These are phyloP conservation scores for Cymbidium sinense DNA, from an alignment of 106 monocot genomes.

Conservation along the genomic window DNA sequence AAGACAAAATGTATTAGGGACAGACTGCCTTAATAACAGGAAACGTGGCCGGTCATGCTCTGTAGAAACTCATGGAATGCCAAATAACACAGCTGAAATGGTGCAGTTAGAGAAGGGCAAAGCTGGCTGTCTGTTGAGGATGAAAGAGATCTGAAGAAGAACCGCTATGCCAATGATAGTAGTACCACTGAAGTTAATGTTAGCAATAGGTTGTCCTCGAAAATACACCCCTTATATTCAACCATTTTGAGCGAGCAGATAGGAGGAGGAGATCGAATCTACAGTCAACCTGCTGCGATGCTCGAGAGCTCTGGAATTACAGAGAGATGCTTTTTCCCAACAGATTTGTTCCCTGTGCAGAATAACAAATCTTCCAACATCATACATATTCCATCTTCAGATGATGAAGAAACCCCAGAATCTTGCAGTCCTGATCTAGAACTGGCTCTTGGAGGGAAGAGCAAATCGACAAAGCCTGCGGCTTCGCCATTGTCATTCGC, in stretches of 20 bases:
- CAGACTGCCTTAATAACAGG: background rate
- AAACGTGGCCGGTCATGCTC: constrained; percentile 14
- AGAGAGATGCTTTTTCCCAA: constrained; percentile 40
- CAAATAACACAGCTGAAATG: constrained; percentile 8
- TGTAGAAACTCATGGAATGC: constrained; percentile 5
- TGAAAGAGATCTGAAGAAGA: constrained; percentile 28
- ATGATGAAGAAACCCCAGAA: constrained; percentile 28
- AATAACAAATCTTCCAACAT: constrained; percentile 3
- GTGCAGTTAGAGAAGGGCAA: background rate
- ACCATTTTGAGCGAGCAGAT: background rate
- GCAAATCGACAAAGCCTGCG: constrained; percentile 12
- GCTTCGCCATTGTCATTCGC: constrained; percentile 10
- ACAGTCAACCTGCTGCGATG: background rate
- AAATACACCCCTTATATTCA: constrained; percentile 29
- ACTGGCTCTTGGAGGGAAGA: constrained; percentile 42
- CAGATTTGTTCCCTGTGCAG: constrained; percentile 10
- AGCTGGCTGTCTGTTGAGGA: constrained; percentile 6
- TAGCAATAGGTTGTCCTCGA: constrained; percentile 19
- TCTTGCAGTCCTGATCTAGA: constrained; percentile 42
- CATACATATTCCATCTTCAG: constrained; percentile 27
- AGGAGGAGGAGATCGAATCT: background rate
- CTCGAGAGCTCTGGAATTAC: constrained; percentile 2
- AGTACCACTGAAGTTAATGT: constrained; percentile 6
- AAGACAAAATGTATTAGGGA: background rate
- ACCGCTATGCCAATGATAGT: constrained; percentile 6